phyloP scores from a whole-genome alignment of 805 yeast genomes.

The Candida suzukii region DNA sequence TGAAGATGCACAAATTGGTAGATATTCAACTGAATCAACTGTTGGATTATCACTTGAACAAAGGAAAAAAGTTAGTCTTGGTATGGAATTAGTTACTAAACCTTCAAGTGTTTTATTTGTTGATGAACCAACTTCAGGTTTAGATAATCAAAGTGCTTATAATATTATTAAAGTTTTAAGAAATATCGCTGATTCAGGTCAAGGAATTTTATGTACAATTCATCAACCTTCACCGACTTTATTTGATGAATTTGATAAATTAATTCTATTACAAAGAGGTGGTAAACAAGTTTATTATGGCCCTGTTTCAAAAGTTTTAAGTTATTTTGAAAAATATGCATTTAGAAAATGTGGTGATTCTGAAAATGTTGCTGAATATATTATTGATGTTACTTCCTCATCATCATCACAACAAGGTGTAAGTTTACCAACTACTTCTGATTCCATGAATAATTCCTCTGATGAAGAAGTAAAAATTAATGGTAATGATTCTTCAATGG shows the following conservation, averaged over 20 bases:
- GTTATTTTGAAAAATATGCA: constrained; percentile 25
- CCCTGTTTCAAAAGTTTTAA: constrained; percentile 25
- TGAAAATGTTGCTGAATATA: constrained; percentile 38
- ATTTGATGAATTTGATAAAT: constrained; percentile 39
- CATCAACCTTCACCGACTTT: constrained; percentile 50
- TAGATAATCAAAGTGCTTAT: constrained; percentile 47
- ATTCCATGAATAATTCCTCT: constrained; percentile 14
- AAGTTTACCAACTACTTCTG: not conserved
- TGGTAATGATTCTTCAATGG: not conserved
- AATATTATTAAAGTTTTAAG: constrained; percentile 39
- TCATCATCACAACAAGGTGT: not conserved
- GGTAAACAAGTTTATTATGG: constrained; percentile 35
- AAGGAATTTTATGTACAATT: constrained; percentile 43
- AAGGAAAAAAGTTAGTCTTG: constrained; percentile 36
- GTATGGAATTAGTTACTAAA: constrained; percentile 40
- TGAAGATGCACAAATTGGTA: constrained; percentile 36
- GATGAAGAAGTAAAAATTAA: constrained; percentile 9
- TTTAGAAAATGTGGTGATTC: constrained; percentile 31
- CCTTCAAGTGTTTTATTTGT: constrained; percentile 41
- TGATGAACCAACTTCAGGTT: constrained; percentile 49
- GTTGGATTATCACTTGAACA: constrained; percentile 36
- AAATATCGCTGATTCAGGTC: constrained; percentile 39
- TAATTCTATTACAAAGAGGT: constrained; percentile 41
- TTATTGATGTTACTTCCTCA: constrained; percentile 34
- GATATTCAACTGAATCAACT: constrained; percentile 19